Base-by-base conservation (phyloP, 768 basidiomycete genomes). In the Paxillus involutus region DNA sequence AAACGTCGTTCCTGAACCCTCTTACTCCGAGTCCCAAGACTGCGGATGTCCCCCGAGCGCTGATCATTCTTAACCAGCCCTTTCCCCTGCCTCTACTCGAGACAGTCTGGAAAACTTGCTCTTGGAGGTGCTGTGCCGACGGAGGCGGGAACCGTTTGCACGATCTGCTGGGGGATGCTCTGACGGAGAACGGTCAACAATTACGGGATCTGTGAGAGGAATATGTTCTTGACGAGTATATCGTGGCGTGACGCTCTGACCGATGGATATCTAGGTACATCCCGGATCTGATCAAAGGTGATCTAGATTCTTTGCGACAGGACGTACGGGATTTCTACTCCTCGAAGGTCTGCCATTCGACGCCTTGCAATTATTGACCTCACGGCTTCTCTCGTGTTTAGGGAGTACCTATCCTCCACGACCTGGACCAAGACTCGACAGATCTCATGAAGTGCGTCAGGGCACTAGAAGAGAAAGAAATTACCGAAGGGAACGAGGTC, bases 361-460 rank as follows among this genome's bases (percentile, higher is more conserved):
- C 16, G 35, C 40, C 43, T 56, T 49, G 11, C 21, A 12, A 13
- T 17, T 29, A 43, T 44, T 19, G n/a, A 44, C 32, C 39, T 54
- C 30, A 52, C 40, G 0, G 48, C 14, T 21, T 30, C 29, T 35
- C 36, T 40, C 33, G 19, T 46, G 44, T 43, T 33, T 24, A 94
- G 91, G 85, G 81, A 32, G 89, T 97, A 3, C 65, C 70, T 0
- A 73, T 96, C 36, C 64, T 84, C 0, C 71, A 83, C 49, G 95
- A 97, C 62, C 59, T 73, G 0, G 83, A 89, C 65, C 86, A 93
- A 66, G 71, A 92, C 64, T 81, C 92, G n/a, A 98, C 96, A 0
- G 97, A 99, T 68, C 79, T 99, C 53, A 93, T 91, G 88, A 99
- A 99, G 71, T 98, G 94, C 63, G 72, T 98, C 2, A 44, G 60